These are phyloP conservation scores for Coprinellus aureogranulatus DNA, from an alignment of 768 basidiomycete genomes.

Conservation along the genomic window DNA sequence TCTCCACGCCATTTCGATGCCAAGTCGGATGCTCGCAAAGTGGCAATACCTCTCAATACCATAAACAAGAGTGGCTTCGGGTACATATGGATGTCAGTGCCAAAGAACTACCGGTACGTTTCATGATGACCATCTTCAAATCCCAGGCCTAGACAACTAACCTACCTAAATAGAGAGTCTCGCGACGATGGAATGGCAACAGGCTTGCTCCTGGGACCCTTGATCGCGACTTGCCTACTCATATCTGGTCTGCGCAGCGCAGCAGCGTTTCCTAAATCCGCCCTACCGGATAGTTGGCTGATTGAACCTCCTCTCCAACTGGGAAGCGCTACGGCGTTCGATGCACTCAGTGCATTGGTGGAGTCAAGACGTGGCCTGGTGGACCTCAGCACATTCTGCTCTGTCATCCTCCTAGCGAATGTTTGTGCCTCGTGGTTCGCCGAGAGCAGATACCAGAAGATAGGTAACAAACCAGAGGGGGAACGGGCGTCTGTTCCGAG, in stretches of 20 bases:
- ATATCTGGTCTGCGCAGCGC: constrained; percentile 44
- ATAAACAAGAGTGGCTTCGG: constrained; percentile 53
- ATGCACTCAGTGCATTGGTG: constrained; percentile 53
- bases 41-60: constrained; percentile 18
- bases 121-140: too few species aligned
- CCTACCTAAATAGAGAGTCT: constrained; percentile 53
- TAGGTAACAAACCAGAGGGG: constrained; percentile 48
- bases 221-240: constrained; percentile 71
- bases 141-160: background rate
- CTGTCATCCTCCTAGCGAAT: constrained; percentile 76
- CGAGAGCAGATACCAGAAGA: constrained; percentile 51
- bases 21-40: constrained; percentile 44
- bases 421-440: constrained; percentile 75
- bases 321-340: constrained; percentile 38
- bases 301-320: constrained; percentile 72
- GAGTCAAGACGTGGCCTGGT: constrained; percentile 74
- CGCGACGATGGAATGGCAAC: constrained; percentile 84
- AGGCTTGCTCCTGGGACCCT: constrained; percentile 78
- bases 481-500: constrained; percentile 77
- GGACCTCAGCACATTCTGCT: constrained; percentile 77
- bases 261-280: constrained; percentile 25
- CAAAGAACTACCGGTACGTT: constrained; percentile 77
- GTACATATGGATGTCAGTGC: constrained; percentile 88
- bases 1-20: constrained; percentile 44
- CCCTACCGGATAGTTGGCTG: constrained; percentile 65